phyloP scores from a whole-genome alignment of 768 basidiomycete genomes.

The Boletellus ananiceps region DNA sequence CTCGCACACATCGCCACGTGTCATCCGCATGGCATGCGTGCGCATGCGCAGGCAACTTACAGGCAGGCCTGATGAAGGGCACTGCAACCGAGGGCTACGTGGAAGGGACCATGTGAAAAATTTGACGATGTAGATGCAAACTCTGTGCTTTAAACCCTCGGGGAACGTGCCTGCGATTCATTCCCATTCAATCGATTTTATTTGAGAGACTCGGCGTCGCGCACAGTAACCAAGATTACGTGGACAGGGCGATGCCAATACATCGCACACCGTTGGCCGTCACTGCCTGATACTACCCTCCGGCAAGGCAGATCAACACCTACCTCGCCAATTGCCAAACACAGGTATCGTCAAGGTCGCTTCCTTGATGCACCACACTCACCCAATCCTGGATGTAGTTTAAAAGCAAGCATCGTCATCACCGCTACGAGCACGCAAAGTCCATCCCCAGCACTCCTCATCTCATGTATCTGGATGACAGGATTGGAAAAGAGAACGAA shows the following conservation, averaged over 20 bases:
- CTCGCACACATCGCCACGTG: not conserved
- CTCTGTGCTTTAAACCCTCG: constrained; percentile 1
- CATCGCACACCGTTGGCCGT: not conserved
- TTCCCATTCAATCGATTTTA: not conserved
- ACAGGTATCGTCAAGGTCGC: not conserved
- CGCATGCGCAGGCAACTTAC: constrained; percentile 1
- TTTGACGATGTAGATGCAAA: constrained; percentile 10
- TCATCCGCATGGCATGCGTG: not conserved
- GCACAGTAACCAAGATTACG: not conserved
- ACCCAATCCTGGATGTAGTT: not conserved
- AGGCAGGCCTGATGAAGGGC: not conserved
- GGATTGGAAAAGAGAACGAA: not conserved
- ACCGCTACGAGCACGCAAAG: not conserved
- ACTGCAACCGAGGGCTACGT: not conserved
- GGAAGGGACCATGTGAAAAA: not conserved
- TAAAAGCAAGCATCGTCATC: not conserved
- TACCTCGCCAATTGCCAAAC: constrained; percentile 3
- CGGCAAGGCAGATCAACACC: not conserved
- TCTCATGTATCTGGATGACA: not conserved
- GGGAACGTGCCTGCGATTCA: not conserved
- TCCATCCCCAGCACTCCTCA: not conserved
- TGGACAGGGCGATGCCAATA: not conserved
- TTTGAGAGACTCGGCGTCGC: not conserved
- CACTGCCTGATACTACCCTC: not conserved
- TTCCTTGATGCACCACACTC: not conserved